phyloP scores from a whole-genome alignment of 352 stramenopile species.

The Phytophthora nicotianae region DNA sequence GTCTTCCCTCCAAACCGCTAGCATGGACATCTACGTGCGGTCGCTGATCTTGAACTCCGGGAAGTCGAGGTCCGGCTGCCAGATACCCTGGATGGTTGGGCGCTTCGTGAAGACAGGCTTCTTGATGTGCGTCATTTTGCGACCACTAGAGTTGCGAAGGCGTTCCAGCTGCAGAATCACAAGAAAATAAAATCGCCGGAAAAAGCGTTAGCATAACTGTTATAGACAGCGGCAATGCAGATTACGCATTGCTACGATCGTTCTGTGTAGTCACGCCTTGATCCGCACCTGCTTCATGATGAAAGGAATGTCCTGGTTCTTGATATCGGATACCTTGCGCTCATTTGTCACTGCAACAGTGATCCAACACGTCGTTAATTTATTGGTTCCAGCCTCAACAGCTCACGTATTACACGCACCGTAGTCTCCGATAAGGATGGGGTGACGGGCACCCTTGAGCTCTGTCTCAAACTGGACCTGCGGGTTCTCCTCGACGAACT shows the following conservation, averaged over 20 bases:
- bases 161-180: slow-evolving; percentile 64
- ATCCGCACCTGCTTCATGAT: slow-evolving; percentile 76
- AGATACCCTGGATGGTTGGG: slow-evolving; percentile 85
- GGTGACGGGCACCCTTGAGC: slow-evolving; percentile 84
- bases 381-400: not conserved
- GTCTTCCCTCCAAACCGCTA: not conserved
- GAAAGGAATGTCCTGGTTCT: slow-evolving; percentile 88
- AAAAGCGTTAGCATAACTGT: not conserved
- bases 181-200: slow-evolving; percentile 2
- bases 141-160: slow-evolving; percentile 84
- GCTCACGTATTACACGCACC: slow-evolving; percentile 39
- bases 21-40: slow-evolving; percentile 42
- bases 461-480: slow-evolving; percentile 86
- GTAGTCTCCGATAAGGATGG: slow-evolving; percentile 86
- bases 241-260: not conserved
- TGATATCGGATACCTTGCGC: slow-evolving; percentile 86
- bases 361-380: not conserved
- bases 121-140: slow-evolving; percentile 90
- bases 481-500: slow-evolving; percentile 88
- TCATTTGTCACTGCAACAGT: slow-evolving; percentile 68
- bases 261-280: not conserved
- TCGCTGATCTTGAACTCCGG: slow-evolving; percentile 85
- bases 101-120: slow-evolving; percentile 83
- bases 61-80: slow-evolving; percentile 87
- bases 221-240: not conserved